Base-by-base conservation (phyloP, 331 rosid genomes). In the Arachis monticola region DNA sequence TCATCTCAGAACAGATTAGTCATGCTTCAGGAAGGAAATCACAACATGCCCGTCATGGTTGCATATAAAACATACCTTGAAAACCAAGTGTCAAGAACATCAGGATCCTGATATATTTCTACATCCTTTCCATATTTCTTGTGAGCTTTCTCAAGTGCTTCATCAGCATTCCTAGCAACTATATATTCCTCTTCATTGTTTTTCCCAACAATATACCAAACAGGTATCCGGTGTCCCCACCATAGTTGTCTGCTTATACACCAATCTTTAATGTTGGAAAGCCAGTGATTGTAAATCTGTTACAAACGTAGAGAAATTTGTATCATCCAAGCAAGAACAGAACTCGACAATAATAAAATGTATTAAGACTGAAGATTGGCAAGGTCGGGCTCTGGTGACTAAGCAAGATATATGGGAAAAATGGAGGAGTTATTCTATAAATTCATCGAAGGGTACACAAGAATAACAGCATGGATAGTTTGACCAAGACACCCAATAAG, bases 161-260 rank as follows among this genome's bases (percentile, higher is more conserved):
- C 96, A 70, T 80, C 88, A 48, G 82, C 81, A 86, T 80, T 87
- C 83, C 93, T 87, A 64, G 97, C 98, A 83, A 94, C 98, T 70
- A 94, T 88, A 70, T 91, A 91, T 35, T 94, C 97, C 81, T 94
- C 98, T 86, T 91, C 97, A 68, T 84, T 83, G 64, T 89, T 85
- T 82, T 87, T 90, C 58, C 98, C 98, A 42, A 74, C 89, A 79
- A 94, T 81, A 81, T 94, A 94, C 97, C 98, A 94, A 77, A 94
- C 98, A 68, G 98, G 98, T 67, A 94, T 91, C 56, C 91, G 89
- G 81, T 94, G 98, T 71, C 98, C 98, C 98, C 98, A 94, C 98
- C 98, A 94, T 12, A 94, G 86, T 81, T 94, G 98, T 81, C 98
- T 87, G 88, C 98, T 94, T 82, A 94, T 94, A 86, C 98, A 94